Base-by-base conservation (phyloP, 2,329 filamentous ascomycete genomes). In the Fusarium nematophilum region DNA sequence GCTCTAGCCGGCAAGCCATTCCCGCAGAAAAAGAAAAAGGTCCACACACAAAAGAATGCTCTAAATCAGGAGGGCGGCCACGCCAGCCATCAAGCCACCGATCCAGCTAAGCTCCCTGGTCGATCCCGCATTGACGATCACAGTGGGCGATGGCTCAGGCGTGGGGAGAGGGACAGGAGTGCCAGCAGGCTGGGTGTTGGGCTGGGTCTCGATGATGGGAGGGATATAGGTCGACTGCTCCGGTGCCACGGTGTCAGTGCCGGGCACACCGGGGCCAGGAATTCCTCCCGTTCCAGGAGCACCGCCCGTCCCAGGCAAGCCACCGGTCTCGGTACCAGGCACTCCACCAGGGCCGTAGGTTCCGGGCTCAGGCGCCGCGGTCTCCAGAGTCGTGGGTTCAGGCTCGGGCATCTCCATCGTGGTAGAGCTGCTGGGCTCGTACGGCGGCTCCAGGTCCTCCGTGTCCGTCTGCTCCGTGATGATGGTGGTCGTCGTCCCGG, bases 51-150 rank as follows among this genome's bases (percentile, higher is more conserved):
- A n/a, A n/a, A n/a, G n/a, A n/a, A n/a, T n/a, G n/a, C 6, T 27
- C 9, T 57, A 36, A 45, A 70, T 30, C 21, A 68, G 34, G 38
- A 71, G 34, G 9, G 64, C 69, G 4, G 44, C 57, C 0, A 61
- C 18, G 30, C 62, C 62, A 10, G 68, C 69, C 11, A 70, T 14
- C 43, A 70, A n/a, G 26, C 55, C 66, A 18, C 57, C 55, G 17
- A 67, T 34, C 27, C 67, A 49, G 48, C 50, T 66, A 11, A 59
- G 40, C 15, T 45, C 54, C 23, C 65, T 59, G 33, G 46, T 45
- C 0, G 64, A 50, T 15, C 59, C 69, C 14, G 48, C 61, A 21
- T 55, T 68, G 31, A 61, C 34, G 7, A 57, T 26, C 15, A 62
- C 65, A 13, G n/a, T n/a, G 38, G 44, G 14, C 33, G 38, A 10